These are phyloP conservation scores for Cutaneotrichosporon mucoides DNA, from an alignment of 1,284 basidiomycete genomes.

Conservation along the genomic window DNA sequence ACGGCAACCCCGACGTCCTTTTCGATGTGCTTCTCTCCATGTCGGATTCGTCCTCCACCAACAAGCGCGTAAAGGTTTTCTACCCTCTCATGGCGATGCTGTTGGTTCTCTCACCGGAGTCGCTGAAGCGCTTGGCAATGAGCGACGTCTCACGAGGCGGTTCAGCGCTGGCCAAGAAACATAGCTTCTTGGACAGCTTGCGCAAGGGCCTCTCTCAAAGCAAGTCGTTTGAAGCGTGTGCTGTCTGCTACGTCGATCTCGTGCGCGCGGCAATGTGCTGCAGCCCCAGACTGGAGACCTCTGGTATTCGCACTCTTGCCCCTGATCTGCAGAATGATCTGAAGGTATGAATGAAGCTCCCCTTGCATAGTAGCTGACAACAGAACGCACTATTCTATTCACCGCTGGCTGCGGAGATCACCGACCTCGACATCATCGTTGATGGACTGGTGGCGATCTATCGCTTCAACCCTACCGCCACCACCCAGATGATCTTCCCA, in stretches of 20 bases:
- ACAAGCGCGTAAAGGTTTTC: slow-evolving; percentile 54
- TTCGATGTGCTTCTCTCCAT: slow-evolving; percentile 69
- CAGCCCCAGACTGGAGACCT: slow-evolving; percentile 54
- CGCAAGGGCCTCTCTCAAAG: slow-evolving; percentile 37
- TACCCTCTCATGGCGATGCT: slow-evolving; percentile 81
- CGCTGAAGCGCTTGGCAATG: slow-evolving; percentile 54
- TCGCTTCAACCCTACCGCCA: slow-evolving; percentile 63
- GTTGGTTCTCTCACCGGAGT: slow-evolving; percentile 71
- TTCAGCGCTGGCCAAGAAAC: slow-evolving; percentile 48
- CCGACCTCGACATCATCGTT: slow-evolving; percentile 73
- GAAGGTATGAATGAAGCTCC: slow-evolving; percentile 43
- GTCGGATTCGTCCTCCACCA: slow-evolving; percentile 50
- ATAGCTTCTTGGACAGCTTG: slow-evolving; percentile 49
- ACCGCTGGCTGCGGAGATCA: slow-evolving; percentile 50
- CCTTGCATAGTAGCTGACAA: background rate
- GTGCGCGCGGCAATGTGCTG: slow-evolving; percentile 73
- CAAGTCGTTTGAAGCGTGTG: slow-evolving; percentile 39
- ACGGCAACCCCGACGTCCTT: slow-evolving; percentile 74
- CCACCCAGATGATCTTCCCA: slow-evolving; percentile 59
- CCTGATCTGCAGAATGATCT: slow-evolving; percentile 72
- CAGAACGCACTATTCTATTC: slow-evolving; percentile 40
- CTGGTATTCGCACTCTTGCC: slow-evolving; percentile 63
- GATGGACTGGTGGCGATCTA: slow-evolving; percentile 69
- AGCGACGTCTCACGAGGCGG: slow-evolving; percentile 35
- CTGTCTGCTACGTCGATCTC: slow-evolving; percentile 71